Evolutionary conservation across 768 basidiomycete species (phyloP).

Genomic region (Kwoniella europaea): DNA sequence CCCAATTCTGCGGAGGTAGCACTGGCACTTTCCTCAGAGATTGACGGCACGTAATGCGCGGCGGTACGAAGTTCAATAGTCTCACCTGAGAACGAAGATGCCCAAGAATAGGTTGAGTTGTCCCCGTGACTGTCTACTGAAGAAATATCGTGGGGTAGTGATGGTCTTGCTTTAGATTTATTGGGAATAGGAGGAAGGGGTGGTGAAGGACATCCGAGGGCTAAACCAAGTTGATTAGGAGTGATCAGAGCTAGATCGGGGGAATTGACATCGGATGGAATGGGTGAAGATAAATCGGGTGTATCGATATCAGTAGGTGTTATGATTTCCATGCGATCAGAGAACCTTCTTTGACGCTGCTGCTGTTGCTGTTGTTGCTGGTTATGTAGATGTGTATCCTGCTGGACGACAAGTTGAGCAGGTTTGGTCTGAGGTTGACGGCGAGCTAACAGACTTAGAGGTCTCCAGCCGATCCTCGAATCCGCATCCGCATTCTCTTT

Average conservation of each 20-base stretch:
- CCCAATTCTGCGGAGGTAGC: conserved; percentile 7
- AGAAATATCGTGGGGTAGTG: neutral
- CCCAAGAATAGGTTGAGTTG: conserved; percentile 49
- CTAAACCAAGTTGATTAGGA: conserved; percentile 15
- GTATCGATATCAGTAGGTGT: conserved; percentile 8
- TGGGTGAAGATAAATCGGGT: conserved; percentile 9
- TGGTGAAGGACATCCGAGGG: conserved; percentile 15
- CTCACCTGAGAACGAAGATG: conserved; percentile 47
- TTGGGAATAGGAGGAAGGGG: conserved; percentile 6
- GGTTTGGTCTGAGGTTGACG: conserved; percentile 16
- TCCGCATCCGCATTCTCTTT: conserved; percentile 5
- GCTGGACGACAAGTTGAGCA: neutral
- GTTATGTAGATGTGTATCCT: neutral
- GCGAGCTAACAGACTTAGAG: conserved; percentile 30
- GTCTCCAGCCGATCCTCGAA: conserved; percentile 26
- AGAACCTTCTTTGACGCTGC: conserved; percentile 4
- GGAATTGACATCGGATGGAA: conserved; percentile 23
- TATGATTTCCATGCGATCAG: conserved; percentile 1
- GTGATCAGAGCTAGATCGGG: conserved; percentile 25
- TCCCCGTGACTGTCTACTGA: neutral
- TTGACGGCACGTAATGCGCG: conserved; percentile 40
- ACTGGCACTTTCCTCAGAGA: neutral
- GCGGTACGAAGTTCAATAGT: conserved; percentile 43
- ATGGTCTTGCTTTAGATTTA: neutral
- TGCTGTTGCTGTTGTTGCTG: neutral